Percentiles rank a stretch among this genome's conserved stretches.
Evolutionary conservation across 2,329 filamentous ascomycete species (phyloP).

Genomic region (Fusarium nodosum): DNA sequence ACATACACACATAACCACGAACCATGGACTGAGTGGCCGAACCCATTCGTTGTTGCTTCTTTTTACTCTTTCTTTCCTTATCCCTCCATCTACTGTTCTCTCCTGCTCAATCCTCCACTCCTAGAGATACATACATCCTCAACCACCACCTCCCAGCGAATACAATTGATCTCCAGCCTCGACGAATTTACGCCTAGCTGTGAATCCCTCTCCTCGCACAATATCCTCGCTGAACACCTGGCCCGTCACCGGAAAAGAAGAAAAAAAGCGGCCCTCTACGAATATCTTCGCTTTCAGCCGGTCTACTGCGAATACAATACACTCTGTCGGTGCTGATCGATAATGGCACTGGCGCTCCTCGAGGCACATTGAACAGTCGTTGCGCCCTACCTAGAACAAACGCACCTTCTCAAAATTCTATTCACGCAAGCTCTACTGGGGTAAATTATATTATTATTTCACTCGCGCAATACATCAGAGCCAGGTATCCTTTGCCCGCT

Average conservation of each 20-base stretch:
- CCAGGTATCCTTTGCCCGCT: neutral
- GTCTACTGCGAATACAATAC: slow-evolving; percentile 23
- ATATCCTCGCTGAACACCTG: slow-evolving; percentile 19
- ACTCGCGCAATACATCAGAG: slow-evolving; percentile 20
- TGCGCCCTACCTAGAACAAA: slow-evolving; percentile 32
- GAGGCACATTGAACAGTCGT: slow-evolving; percentile 40
- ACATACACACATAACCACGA: slow-evolving; percentile 50
- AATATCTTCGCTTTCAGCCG: slow-evolving; percentile 29
- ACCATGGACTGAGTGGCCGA: slow-evolving; percentile 49
- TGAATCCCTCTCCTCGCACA: slow-evolving; percentile 11
- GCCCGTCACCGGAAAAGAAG: slow-evolving; percentile 13
- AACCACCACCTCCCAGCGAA: slow-evolving; percentile 21
- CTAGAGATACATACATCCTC: slow-evolving; percentile 9
- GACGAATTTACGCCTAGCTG: slow-evolving; percentile 11
- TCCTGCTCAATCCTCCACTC: slow-evolving; percentile 28
- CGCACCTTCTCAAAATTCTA: slow-evolving; percentile 13
- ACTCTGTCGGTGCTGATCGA: slow-evolving; percentile 35
- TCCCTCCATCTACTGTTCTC: slow-evolving; percentile 23
- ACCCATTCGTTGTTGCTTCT: slow-evolving; percentile 43
- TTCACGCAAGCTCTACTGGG: slow-evolving; percentile 14
- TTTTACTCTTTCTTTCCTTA: slow-evolving; percentile 35
- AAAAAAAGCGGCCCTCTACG: slow-evolving; percentile 16
- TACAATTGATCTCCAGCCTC: slow-evolving; percentile 28
- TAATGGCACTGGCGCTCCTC: slow-evolving; percentile 46
- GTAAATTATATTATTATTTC: slow-evolving; percentile 28